Conservation (phyloP, 495 filamentous ascomycete genomes). For the Xylaria bambusicola region DNA sequence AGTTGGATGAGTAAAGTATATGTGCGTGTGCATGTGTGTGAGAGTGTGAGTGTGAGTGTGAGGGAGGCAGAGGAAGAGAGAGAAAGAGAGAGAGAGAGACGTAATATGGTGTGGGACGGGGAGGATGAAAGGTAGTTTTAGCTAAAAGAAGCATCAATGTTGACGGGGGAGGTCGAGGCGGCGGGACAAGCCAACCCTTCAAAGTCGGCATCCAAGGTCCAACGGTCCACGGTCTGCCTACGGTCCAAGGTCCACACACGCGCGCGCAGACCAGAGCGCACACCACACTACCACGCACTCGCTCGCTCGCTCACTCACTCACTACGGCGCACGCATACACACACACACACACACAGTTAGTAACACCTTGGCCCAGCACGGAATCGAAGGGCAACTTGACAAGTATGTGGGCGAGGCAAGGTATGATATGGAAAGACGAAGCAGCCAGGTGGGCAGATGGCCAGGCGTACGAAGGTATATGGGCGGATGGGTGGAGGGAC, state of each 20-base stretch:
- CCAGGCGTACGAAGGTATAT: too few relatives aligned
- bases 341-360: not conserved
- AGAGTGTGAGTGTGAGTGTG: too few relatives aligned
- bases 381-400: not conserved
- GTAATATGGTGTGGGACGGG: slow-evolving; percentile 38
- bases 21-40: not conserved
- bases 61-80: slow-evolving; percentile 5
- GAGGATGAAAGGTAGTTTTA: slow-evolving; percentile 32
- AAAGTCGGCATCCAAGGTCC: slow-evolving; percentile 35
- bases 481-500: too few relatives aligned
- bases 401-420: not conserved
- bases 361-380: not conserved
- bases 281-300: not conserved
- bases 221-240: slow-evolving; percentile 24
- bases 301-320: not conserved
- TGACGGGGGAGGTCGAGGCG: slow-evolving; percentile 38
- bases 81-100: slow-evolving; percentile 30
- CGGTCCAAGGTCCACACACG: slow-evolving; percentile 11
- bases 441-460: not conserved
- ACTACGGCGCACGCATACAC: not conserved
- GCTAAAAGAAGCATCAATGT: slow-evolving; percentile 35
- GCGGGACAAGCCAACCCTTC: slow-evolving; percentile 34
- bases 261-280: slow-evolving; percentile 12
- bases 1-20: not conserved
- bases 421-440: too few relatives aligned